A percentile compares a stretch with the other conserved stretches of the same genome.
phyloP scores from a whole-genome alignment of 306 rosid genomes.

The Lathyrus aphaca region DNA sequence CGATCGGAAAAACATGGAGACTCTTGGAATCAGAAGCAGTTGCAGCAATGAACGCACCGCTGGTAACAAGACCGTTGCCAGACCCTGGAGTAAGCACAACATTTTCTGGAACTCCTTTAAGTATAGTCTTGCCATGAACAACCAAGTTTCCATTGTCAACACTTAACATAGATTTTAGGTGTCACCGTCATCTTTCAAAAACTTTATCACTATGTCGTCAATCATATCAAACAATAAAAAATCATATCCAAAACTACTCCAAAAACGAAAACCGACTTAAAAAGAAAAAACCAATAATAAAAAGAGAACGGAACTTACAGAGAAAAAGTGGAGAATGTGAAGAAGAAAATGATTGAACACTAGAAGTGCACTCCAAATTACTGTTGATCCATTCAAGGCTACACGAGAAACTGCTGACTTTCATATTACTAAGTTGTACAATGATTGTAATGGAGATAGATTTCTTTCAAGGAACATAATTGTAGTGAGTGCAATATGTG shows the following conservation, averaged over 20 bases:
- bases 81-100: slow-evolving; percentile 72
- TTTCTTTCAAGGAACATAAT: slow-evolving; percentile 24
- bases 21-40: slow-evolving; percentile 69
- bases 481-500: slow-evolving; percentile 15
- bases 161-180: slow-evolving; percentile 58
- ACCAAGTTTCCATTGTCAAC: slow-evolving; percentile 75
- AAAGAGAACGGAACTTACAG: too few species aligned
- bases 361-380: too few species aligned
- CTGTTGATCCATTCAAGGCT: slow-evolving; percentile 9
- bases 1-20: slow-evolving; percentile 86
- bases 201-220: slow-evolving; percentile 39
- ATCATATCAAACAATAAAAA: slow-evolving; percentile 16
- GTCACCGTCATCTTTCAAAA: slow-evolving; percentile 79
- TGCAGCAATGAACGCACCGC: slow-evolving; percentile 91
- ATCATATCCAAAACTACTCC: too few species aligned
- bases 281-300: too few species aligned
- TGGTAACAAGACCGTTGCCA: slow-evolving; percentile 66
- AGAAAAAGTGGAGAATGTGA: too few species aligned
- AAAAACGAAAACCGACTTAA: too few species aligned
- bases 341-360: too few species aligned
- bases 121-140: slow-evolving; percentile 84
- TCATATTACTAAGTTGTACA: slow-evolving; percentile 10
- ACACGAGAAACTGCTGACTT: slow-evolving; percentile 13
- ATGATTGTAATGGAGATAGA: slow-evolving; percentile 21
- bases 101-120: slow-evolving; percentile 81